phyloP scores from a whole-genome alignment of 2,329 filamentous ascomycete species.

The Phoma sp. region DNA sequence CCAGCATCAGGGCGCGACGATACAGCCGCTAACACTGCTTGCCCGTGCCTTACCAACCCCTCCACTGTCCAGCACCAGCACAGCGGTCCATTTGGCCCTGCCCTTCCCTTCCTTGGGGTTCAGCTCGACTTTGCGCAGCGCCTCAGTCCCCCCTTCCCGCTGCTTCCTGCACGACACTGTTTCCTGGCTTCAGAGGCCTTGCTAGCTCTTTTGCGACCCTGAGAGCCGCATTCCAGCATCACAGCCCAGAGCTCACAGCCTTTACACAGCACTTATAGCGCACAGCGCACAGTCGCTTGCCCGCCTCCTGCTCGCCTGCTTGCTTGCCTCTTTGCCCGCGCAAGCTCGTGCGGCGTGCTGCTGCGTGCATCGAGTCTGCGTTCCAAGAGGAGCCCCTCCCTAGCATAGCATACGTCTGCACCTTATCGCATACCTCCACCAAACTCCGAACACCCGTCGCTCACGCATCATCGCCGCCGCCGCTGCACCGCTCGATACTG shows the following conservation, averaged over 20 bases:
- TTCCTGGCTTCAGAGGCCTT: constrained; percentile 25
- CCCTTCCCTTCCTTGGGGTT: constrained; percentile 1
- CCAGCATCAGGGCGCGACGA: constrained; percentile 14
- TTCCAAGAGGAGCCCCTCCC: constrained; percentile 28
- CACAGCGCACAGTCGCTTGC: constrained; percentile 14
- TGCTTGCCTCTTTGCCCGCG: constrained; percentile 14
- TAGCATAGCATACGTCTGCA: constrained; percentile 23
- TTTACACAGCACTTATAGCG: too few relatives aligned
- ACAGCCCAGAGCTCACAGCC: too few relatives aligned
- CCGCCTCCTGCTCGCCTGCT: too few relatives aligned
- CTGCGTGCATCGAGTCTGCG: constrained; percentile 32
- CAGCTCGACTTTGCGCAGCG: constrained; percentile 13
- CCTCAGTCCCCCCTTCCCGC: constrained; percentile 30
- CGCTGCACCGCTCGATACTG: constrained; percentile 21
- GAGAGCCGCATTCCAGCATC: constrained; percentile 32
- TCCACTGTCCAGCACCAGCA: constrained; percentile 5
- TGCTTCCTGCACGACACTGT: constrained; percentile 31
- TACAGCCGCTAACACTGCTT: constrained; percentile 33
- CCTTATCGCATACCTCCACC: constrained; percentile 33
- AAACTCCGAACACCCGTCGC: constrained; percentile 42
- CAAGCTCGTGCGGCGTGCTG: constrained; percentile 40
- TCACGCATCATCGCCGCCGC: constrained; percentile 26
- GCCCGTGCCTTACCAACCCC: constrained; percentile 31
- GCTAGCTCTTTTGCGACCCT: constrained; percentile 27
- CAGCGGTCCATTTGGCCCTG: constrained; percentile 8